Percentiles rank a stretch among this genome's conserved stretches.
These are phyloP conservation scores for Tolypocladium ovalisporum DNA, from an alignment of 2,329 filamentous ascomycete species.

Conservation along the genomic window DNA sequence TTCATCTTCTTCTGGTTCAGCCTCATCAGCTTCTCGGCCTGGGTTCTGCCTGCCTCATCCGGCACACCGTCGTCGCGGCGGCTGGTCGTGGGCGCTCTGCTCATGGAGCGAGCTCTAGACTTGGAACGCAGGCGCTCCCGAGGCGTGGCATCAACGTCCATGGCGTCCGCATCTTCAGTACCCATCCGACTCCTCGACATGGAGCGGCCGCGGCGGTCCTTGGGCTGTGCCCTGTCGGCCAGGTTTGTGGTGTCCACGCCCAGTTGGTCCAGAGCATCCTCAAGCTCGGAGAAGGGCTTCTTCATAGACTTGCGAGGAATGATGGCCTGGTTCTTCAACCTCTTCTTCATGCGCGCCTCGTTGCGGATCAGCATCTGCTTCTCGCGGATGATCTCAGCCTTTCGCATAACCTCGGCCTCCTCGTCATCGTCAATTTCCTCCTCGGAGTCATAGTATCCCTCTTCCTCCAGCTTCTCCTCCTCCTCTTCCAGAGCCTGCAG, in stretches of 20 bases:
- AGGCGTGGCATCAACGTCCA: constrained; percentile 58
- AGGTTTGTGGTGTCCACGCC: constrained; percentile 75
- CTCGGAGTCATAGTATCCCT: constrained; percentile 89
- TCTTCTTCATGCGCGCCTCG: constrained; percentile 90
- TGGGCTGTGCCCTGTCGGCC: constrained; percentile 57
- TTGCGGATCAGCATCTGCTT: constrained; percentile 89
- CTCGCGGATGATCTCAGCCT: constrained; percentile 91
- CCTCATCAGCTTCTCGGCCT: constrained; percentile 81
- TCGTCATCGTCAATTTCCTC: constrained; percentile 76
- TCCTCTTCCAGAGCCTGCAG: constrained; percentile 87
- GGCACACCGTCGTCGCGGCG: constrained; percentile 68
- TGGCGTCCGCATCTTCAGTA: constrained; percentile 56
- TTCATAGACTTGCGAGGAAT: constrained; percentile 76
- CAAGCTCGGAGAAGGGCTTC: constrained; percentile 78
- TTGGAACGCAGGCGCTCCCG: constrained; percentile 57
- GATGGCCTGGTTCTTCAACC: constrained; percentile 90
- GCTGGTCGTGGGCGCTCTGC: constrained; percentile 51
- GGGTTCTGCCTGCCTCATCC: constrained; percentile 53
- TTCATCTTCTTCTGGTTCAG: constrained; percentile 98
- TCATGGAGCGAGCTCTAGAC: constrained; percentile 54
- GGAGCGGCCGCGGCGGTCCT: constrained; percentile 61
- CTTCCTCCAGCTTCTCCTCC: constrained; percentile 81
- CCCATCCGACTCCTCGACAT: constrained; percentile 50
- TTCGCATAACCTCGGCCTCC: constrained; percentile 76
- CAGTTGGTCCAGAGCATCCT: constrained; percentile 71